phyloP scores from a whole-genome alignment of 2,329 filamentous ascomycete genomes.

The Cladosporium sp. region DNA sequence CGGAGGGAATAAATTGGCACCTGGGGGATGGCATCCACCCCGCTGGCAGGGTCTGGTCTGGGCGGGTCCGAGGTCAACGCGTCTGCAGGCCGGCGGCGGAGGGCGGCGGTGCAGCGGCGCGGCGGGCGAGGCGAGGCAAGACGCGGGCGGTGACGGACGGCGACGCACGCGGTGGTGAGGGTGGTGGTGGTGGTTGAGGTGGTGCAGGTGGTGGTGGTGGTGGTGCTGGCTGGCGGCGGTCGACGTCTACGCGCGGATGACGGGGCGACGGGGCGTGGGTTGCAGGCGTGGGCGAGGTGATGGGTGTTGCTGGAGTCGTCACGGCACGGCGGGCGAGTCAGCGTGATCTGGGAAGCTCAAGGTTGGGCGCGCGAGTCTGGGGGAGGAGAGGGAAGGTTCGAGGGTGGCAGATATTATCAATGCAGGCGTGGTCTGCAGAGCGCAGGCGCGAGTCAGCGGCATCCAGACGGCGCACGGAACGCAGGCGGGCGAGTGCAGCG shows the following conservation, averaged over 20 bases:
- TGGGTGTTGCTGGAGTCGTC: background rate
- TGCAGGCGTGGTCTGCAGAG: conserved; percentile 9
- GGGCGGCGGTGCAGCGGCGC: background rate
- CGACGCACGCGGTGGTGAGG: conserved; percentile 1
- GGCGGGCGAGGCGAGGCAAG: background rate
- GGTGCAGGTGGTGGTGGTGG: background rate
- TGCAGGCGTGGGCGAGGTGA: background rate
- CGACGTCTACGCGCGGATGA: background rate
- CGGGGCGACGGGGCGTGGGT: background rate
- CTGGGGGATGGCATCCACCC: conserved; percentile 7
- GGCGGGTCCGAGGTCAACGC: background rate
- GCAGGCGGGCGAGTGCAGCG: background rate
- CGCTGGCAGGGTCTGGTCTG: background rate
- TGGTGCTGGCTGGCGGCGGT: no score
- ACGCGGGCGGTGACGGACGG: background rate
- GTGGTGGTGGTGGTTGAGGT: background rate
- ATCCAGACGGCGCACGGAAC: background rate
- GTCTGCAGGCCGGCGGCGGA: conserved; percentile 11
- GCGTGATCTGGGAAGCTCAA: conserved; percentile 8
- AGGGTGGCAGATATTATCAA: conserved; percentile 11
- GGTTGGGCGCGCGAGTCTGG: conserved; percentile 9
- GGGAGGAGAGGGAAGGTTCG: conserved; percentile 2
- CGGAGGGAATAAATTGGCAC: background rate
- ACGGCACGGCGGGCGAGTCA: conserved; percentile 10
- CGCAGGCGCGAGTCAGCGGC: conserved; percentile 4